These are phyloP conservation scores for Solanum appendiculatum DNA, from an alignment of 257 asterid genomes.

Conservation along the genomic window DNA sequence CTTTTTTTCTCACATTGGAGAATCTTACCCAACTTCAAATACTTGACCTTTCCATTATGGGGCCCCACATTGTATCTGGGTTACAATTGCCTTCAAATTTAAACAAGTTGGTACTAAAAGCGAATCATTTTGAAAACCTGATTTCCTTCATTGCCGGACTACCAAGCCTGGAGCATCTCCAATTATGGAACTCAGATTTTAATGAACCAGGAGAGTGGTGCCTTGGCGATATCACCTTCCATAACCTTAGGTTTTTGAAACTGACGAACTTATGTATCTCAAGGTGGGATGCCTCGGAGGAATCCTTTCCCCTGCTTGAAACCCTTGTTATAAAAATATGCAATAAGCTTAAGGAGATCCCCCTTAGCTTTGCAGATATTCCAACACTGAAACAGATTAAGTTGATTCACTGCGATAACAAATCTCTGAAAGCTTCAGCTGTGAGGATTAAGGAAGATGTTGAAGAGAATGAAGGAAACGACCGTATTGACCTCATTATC, in stretches of 20 bases:
- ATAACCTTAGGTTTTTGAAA: not conserved
- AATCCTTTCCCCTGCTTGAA: not conserved
- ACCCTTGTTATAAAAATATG: not conserved
- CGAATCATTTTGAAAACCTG: no score
- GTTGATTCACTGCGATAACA: not conserved
- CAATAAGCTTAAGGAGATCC: not conserved
- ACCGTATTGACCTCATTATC: not conserved
- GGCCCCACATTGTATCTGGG: not conserved
- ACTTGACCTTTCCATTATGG: not conserved
- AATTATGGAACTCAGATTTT: rapidly evolving
- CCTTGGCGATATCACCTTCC: not conserved
- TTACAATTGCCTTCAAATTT: not conserved
- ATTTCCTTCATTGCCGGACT: not conserved
- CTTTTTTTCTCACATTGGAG: not conserved
- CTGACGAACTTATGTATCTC: not conserved
- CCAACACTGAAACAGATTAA: not conserved
- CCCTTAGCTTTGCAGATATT: not conserved
- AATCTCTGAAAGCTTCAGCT: not conserved
- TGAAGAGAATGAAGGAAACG: not conserved
- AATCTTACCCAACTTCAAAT: not conserved
- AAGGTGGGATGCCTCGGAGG: not conserved
- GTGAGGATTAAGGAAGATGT: no score
- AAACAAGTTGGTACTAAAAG: no score
- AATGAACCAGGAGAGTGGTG: not conserved
- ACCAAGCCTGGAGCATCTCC: not conserved